Percentiles rank a stretch among this genome's conserved stretches.
Evolutionary conservation across 139 green algal genomes (phyloP).

Genomic region (Closterium sp.): DNA sequence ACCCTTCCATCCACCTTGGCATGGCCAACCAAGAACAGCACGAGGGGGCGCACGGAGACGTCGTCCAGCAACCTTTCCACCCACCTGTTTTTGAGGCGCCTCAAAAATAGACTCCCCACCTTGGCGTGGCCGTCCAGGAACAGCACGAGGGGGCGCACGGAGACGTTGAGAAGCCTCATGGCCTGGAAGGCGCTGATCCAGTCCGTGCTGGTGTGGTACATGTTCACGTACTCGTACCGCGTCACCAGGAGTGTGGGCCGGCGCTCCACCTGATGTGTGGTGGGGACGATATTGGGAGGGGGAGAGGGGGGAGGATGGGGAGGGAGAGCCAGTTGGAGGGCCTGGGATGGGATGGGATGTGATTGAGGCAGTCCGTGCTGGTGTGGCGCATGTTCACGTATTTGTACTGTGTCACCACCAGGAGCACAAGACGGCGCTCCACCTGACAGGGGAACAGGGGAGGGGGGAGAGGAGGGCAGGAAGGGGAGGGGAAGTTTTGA

Average conservation of each 20-base stretch:
- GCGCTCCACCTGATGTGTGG: background rate
- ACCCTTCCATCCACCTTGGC: background rate
- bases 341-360: no score
- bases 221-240: slow-evolving; percentile 33
- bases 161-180: background rate
- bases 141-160: background rate
- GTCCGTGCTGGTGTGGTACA: slow-evolving; percentile 37
- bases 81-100: background rate
- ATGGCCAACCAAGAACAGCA: slow-evolving; percentile 2
- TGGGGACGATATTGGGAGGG: no score
- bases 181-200: slow-evolving; percentile 9
- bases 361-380: no score
- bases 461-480: no score
- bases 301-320: no score
- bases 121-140: slow-evolving; percentile 27
- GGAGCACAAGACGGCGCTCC: no score
- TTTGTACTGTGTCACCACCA: no score
- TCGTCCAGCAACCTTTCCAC: no score
- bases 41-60: background rate
- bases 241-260: slow-evolving; percentile 8
- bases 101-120: background rate
- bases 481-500: no score
- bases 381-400: no score
- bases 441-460: no score
- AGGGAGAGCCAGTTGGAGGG: no score